phyloP scores from a whole-genome alignment of 1,284 basidiomycete species.

The Cryptococcus jaspeensis region DNA sequence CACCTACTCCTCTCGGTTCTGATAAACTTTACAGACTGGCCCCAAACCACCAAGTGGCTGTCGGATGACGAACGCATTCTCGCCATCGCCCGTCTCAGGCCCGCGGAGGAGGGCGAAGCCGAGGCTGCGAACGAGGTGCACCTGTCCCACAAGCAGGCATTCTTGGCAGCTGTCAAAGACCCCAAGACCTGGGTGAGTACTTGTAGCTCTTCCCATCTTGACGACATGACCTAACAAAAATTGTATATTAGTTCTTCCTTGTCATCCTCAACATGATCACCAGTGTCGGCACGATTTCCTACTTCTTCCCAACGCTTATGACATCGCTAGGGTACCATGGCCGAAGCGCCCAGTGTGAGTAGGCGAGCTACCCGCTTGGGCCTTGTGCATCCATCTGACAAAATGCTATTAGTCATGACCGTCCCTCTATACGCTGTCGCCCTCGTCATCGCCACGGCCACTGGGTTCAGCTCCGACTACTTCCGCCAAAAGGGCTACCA shows the following conservation, averaged over 20 bases:
- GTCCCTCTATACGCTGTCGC: slow-evolving; percentile 53
- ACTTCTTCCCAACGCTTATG: slow-evolving; percentile 52
- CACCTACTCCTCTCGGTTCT: too few relatives aligned
- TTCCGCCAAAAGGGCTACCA: slow-evolving; percentile 47
- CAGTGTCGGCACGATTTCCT: slow-evolving; percentile 48
- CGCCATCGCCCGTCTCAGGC: slow-evolving; percentile 32
- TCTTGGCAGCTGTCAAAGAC: slow-evolving; percentile 39
- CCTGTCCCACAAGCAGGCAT: slow-evolving; percentile 34
- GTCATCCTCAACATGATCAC: slow-evolving; percentile 44
- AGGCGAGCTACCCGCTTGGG: too few relatives aligned
- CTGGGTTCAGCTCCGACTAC: slow-evolving; percentile 45
- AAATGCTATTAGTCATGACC: slow-evolving; percentile 47
- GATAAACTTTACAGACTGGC: slow-evolving; percentile 27
- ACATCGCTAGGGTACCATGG: slow-evolving; percentile 44
- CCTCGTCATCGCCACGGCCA: slow-evolving; percentile 40
- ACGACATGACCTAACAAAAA: background rate
- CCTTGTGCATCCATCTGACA: too few relatives aligned
- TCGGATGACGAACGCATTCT: slow-evolving; percentile 31
- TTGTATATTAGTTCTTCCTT: slow-evolving; percentile 24
- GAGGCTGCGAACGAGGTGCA: slow-evolving; percentile 18
- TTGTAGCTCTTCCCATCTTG: background rate
- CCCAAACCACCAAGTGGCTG: slow-evolving; percentile 45
- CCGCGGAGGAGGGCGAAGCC: slow-evolving; percentile 19
- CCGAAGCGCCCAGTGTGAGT: slow-evolving; percentile 44
- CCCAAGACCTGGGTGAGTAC: slow-evolving; percentile 44